Evolutionary conservation across 768 basidiomycete genomes (phyloP), one percentile per base, ranked within the genome.

Genomic region (Plicaturopsis crispa): DNA sequence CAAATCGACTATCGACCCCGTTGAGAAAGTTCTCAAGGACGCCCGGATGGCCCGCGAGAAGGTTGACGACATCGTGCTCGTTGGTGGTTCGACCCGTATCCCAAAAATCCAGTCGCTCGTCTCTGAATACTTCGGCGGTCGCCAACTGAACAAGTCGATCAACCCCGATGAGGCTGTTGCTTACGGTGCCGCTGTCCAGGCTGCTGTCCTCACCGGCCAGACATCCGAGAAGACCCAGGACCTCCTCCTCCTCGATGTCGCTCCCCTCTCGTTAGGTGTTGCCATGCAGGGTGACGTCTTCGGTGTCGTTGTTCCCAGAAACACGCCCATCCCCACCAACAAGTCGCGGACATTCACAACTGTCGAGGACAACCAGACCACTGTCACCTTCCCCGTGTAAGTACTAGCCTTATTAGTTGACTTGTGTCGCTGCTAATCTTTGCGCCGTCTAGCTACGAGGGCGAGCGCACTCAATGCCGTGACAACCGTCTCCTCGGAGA

Each of bases 261-360:
- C 96, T 47, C 94, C 96, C 48, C 77, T 99, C 42, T 97, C 93
- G 46, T 86, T 99, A 54, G 94, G 94, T 83, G 96, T 99, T 51
- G 96, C 96, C 63, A 99, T 99, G 96, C 96, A 99, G 66, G 96
- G 96, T 57, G 96, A 99, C 61, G 89, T 99, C 60, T 99, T 99
- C 65, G 96, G 96, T 72, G 86, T 97, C 46, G 96, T 99, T 56
- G 92, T 99, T 53, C 94, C 94, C 58, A 87, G 96, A 53, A 99
- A 99, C 76, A 98, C 96, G 48, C 91, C 94, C 54, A 98, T 99
- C 64, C 96, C 96, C 41, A 92, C 94, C 61, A 98, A 93, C 81
- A 99, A 98, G 72, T 93, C 91, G 26, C 78, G 96, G 58, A 88
- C 87, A 36, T 99, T 99, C 78, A 99, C 96, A 51, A 99, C 96